Base-by-base conservation (phyloP, 768 basidiomycete genomes). In the Agaricus sinodeliciosus region DNA sequence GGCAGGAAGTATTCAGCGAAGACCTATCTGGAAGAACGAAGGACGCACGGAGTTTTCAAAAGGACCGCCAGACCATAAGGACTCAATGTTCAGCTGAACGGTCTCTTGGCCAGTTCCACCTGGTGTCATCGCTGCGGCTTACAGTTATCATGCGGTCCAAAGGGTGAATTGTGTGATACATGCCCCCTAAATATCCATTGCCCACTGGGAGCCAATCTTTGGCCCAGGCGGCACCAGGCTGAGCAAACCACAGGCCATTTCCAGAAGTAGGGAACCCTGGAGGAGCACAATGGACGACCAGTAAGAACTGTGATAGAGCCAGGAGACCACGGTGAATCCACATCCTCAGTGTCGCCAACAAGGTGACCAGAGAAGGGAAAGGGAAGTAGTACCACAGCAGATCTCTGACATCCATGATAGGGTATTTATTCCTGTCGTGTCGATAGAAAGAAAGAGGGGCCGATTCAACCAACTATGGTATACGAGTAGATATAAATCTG, bases 61-160 rank as follows among this genome's bases (percentile, higher is more conserved):
- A 7, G 85, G 82, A 3, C 87, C 87, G 16, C 87, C 87, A 16
- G 80, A 75, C 87, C 87, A 89, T 8, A 90, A 68, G 12, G 82
- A 81, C 60, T 90, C 87, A 43, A 90, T 82, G 61, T 90, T 89
- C 25, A 90, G 68, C 56, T 84, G 84, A 9, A 75, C 81, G 13
- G 69, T 69, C 64, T 89, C 87, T 37, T 78, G 75, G 2, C 63
- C 59, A 1, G 80, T 79, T 4, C 81, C 83, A 1, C 87, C 86
- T 7, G 78, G 78, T 16, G 82, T 65, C 77, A 82, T 86, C 7
- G 84, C 87, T 86, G 49, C 41, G 27, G 8, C 6, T 34, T 16
- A 5, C n/a, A 9, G 28, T 9, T 47, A 45, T 41, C 12, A 28
- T 9, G 37, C 16, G 40, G 47, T 27, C 22, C 1, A 40, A 42